Conservation (phyloP, 176 grass and related monocot genomes). For the Hyparrhenia diplandra region DNA sequence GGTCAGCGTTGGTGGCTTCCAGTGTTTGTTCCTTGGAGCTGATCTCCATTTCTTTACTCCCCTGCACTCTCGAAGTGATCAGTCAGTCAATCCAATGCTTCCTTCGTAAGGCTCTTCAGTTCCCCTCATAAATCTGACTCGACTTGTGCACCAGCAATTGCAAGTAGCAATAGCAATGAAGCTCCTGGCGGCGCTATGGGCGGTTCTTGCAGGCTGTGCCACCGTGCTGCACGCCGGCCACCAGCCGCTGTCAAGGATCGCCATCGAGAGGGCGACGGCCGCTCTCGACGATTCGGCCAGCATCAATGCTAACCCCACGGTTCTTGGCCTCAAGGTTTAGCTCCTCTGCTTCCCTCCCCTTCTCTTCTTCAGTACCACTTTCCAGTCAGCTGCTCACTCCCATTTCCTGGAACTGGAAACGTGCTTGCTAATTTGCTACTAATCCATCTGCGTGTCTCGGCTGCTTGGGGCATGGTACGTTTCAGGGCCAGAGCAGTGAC, state of each 20-base stretch:
- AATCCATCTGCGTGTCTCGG: background rate
- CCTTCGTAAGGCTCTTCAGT: too few species aligned
- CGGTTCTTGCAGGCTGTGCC: background rate
- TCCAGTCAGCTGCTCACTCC: too few species aligned
- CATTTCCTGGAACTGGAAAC: background rate
- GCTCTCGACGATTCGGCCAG: conserved; percentile 18
- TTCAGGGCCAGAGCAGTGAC: conserved; percentile 53
- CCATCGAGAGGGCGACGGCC: conserved; percentile 34
- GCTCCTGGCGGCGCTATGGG: background rate
- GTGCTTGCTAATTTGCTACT: background rate
- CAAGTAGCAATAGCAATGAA: background rate
- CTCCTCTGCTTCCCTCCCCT: background rate
- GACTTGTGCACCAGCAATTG: background rate
- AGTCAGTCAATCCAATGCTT: background rate
- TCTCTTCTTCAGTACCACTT: background rate
- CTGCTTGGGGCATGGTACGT: background rate
- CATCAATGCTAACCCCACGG: conserved; percentile 40
- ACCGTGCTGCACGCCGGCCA: background rate
- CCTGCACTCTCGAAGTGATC: background rate
- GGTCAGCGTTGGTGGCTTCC: background rate
- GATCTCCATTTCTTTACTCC: conserved; percentile 10
- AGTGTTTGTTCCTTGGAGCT: background rate
- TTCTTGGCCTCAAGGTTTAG: conserved; percentile 50
- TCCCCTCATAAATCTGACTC: background rate
- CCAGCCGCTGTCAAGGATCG: conserved; percentile 60